Percentiles rank a stretch among this genome's conserved stretches.
Conservation (phyloP, 805 yeast species). For the Pichia cabralensis region DNA sequence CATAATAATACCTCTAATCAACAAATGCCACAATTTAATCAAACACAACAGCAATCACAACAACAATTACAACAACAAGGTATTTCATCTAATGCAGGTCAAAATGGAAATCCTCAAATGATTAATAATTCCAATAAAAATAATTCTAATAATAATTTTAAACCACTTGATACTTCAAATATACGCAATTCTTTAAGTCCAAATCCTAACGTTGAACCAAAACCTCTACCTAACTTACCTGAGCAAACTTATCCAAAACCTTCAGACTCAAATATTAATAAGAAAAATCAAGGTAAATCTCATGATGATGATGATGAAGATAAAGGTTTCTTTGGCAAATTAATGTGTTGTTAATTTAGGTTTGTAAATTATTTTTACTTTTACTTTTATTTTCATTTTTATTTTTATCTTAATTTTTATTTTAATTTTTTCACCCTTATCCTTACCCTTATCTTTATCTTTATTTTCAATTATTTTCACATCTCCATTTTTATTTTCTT, state of each 20-base stretch:
- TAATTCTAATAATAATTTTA: constrained; percentile 7
- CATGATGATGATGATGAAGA: constrained; percentile 13
- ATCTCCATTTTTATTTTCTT: no score
- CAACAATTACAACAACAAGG: constrained; percentile 12
- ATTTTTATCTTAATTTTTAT: no score
- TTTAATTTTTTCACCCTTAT: no score
- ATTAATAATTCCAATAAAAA: constrained; percentile 1
- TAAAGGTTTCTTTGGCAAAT: constrained; percentile 21
- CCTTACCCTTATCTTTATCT: no score
- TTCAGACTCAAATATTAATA: not conserved
- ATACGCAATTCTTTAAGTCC: no score
- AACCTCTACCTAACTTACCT: constrained; percentile 29
- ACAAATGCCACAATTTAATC: constrained; percentile 3
- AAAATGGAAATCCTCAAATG: constrained; percentile 5
- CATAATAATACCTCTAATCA: not conserved
- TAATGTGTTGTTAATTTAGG: constrained; percentile 10
- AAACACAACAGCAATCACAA: constrained; percentile 10
- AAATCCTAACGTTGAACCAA: no score
- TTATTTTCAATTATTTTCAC: no score
- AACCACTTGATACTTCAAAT: constrained; percentile 7
- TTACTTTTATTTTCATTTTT: no score
- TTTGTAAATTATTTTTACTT: no score
- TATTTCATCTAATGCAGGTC: constrained; percentile 12
- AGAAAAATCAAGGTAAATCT: constrained; percentile 19
- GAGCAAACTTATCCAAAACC: constrained; percentile 8